A percentile compares a stretch with the other conserved stretches of the same genome.
Evolutionary conservation across 2,329 filamentous ascomycete genomes (phyloP).

Genomic region (Clarireedia sp.): DNA sequence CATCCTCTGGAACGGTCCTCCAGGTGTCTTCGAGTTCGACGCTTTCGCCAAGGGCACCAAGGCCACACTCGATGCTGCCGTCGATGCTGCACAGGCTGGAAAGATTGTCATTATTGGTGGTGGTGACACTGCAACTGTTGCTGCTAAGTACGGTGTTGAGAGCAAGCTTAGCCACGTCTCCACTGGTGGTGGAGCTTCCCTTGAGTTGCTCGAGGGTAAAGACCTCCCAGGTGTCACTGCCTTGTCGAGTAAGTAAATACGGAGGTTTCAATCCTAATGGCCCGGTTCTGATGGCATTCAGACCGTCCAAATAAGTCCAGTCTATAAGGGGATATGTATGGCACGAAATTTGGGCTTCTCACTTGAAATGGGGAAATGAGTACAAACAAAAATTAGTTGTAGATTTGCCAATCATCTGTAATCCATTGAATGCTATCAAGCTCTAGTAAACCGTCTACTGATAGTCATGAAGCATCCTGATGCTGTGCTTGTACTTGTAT

Average conservation of each 20-base stretch:
- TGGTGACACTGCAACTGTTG: constrained; percentile 95
- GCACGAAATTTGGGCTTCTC: constrained; percentile 10
- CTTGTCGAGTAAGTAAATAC: constrained; percentile 66
- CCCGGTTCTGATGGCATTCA: constrained; percentile 25
- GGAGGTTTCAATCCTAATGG: neutral
- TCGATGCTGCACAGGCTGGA: constrained; percentile 69
- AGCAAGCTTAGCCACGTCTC: constrained; percentile 97
- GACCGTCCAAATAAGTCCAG: constrained; percentile 23
- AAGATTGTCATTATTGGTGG: constrained; percentile 98
- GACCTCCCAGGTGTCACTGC: constrained; percentile 88
- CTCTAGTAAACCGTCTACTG: neutral
- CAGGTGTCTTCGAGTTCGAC: constrained; percentile 96
- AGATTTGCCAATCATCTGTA: neutral
- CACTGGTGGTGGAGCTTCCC: constrained; percentile 87
- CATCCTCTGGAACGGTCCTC: constrained; percentile 97
- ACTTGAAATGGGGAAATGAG: neutral
- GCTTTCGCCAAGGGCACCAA: constrained; percentile 91
- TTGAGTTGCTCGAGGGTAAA: constrained; percentile 98
- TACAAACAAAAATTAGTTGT: neutral
- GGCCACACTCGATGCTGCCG: constrained; percentile 80
- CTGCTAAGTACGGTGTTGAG: constrained; percentile 94
- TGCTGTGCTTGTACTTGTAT: neutral
- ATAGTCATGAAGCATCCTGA: neutral
- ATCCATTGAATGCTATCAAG: neutral
- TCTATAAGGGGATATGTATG: constrained; percentile 22